These are phyloP conservation scores for Lactarius sp. DNA, from an alignment of 768 basidiomycete genomes.

Conservation along the genomic window DNA sequence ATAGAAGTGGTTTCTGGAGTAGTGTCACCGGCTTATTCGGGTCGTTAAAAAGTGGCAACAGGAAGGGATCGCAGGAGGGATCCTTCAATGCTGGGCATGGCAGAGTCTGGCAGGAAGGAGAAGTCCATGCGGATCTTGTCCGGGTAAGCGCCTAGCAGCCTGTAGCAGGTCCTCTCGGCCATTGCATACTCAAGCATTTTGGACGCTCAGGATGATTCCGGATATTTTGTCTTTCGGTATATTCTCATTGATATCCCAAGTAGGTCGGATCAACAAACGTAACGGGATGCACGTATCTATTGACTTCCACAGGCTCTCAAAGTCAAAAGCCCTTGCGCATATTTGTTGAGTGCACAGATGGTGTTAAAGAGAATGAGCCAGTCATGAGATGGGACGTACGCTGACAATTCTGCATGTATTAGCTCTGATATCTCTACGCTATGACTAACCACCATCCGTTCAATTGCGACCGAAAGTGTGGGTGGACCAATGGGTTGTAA, in stretches of 20 bases:
- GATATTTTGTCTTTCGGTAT: conserved; percentile 74
- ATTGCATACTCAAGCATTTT: not conserved
- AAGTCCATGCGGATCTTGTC: conserved; percentile 75
- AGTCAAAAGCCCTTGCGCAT: conserved; percentile 57
- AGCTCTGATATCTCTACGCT: conserved; percentile 23
- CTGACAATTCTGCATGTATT: conserved; percentile 26
- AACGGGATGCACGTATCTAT: conserved; percentile 31
- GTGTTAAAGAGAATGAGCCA: conserved; percentile 65
- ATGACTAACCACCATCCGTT: not conserved
- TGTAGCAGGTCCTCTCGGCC: not conserved
- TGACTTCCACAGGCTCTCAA: conserved; percentile 48
- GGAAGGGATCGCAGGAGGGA: conserved; percentile 31
- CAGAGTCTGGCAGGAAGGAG: conserved; percentile 61
- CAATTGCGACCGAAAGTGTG: not conserved
- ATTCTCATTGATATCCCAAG: conserved; percentile 76
- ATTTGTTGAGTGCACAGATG: conserved; percentile 62
- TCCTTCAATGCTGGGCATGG: conserved; percentile 34
- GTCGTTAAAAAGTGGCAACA: conserved; percentile 46
- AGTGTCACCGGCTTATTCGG: conserved; percentile 65
- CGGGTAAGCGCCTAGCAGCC: conserved; percentile 46
- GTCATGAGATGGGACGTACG: conserved; percentile 57
- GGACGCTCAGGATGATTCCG: conserved; percentile 56
- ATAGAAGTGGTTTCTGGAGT: conserved; percentile 42
- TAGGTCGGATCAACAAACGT: conserved; percentile 36
- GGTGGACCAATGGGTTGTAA: not conserved